A percentile compares a stretch with the other conserved stretches of the same genome.
These are phyloP conservation scores for Tuber melanosporum DNA, from an alignment of 495 filamentous ascomycete species.

Conservation along the genomic window DNA sequence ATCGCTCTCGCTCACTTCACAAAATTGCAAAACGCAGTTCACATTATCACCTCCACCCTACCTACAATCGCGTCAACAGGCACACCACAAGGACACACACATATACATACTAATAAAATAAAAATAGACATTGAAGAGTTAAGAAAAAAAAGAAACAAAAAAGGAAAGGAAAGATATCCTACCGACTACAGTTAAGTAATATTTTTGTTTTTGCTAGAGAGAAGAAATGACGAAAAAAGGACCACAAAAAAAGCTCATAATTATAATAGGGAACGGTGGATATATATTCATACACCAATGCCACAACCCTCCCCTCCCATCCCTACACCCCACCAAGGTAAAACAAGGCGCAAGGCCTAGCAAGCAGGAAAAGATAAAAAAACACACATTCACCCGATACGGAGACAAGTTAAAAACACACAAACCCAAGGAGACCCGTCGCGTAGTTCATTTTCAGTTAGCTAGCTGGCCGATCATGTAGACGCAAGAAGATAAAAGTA, in stretches of 20 bases:
- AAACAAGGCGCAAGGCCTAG: background rate
- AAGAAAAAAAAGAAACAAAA: slow-evolving; percentile 17
- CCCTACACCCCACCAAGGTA: background rate
- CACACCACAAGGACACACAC: background rate
- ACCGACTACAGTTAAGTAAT: background rate
- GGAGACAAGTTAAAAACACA: background rate
- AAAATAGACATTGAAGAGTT: slow-evolving; percentile 21
- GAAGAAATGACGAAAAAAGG: background rate
- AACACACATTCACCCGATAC: background rate
- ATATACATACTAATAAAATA: slow-evolving; percentile 12
- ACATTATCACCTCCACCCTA: background rate
- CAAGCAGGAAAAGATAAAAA: background rate
- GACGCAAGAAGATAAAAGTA: slow-evolving; percentile 28
- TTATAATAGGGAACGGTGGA: background rate
- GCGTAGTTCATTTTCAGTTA: slow-evolving; percentile 1
- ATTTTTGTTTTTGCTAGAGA: background rate
- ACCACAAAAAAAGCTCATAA: background rate
- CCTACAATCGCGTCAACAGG: background rate
- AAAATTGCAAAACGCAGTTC: background rate
- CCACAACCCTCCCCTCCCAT: background rate
- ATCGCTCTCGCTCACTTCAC: background rate
- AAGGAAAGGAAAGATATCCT: slow-evolving; percentile 11
- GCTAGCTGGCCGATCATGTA: slow-evolving; percentile 15
- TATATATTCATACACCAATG: background rate
- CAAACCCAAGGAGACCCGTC: slow-evolving; percentile 2